These are phyloP conservation scores for Magnolia changhungtana DNA, from an alignment of 164 flowering plant genomes.

Conservation along the genomic window DNA sequence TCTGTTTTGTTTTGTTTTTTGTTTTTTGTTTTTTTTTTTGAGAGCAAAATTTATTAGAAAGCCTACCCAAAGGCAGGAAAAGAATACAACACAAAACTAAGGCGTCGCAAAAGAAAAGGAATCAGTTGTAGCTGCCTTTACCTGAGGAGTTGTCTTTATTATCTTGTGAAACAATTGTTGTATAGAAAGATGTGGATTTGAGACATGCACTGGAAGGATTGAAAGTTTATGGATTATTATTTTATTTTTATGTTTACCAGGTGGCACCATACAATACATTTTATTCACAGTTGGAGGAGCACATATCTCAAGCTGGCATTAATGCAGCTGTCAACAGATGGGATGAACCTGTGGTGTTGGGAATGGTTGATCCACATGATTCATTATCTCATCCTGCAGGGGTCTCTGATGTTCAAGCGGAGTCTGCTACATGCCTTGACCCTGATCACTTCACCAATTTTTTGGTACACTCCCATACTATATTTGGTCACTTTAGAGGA, in stretches of 20 bases:
- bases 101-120: too few relatives aligned
- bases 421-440: constrained; percentile 71
- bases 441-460: constrained; percentile 87
- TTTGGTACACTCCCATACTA: constrained; percentile 44
- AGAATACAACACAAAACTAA: too few relatives aligned
- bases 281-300: constrained; percentile 82
- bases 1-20: too few relatives aligned
- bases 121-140: too few relatives aligned
- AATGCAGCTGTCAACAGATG: constrained; percentile 67
- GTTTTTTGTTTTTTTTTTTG: too few relatives aligned
- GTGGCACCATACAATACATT: constrained; percentile 96
- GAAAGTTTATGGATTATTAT: not conserved
- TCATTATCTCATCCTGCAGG: constrained; percentile 98
- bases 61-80: too few relatives aligned
- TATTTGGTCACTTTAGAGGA: not conserved
- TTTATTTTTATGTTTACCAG: constrained; percentile 28
- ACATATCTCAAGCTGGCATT: constrained; percentile 82
- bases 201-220: not conserved
- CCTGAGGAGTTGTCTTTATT: not conserved
- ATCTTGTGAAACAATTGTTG: not conserved
- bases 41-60: too few relatives aligned
- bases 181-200: not conserved
- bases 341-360: constrained; percentile 82
- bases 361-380: constrained; percentile 95
- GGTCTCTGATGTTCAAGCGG: constrained; percentile 87